phyloP scores from a whole-genome alignment of 2,329 filamentous ascomycete species.

The Cryphonectria naterciae region DNA sequence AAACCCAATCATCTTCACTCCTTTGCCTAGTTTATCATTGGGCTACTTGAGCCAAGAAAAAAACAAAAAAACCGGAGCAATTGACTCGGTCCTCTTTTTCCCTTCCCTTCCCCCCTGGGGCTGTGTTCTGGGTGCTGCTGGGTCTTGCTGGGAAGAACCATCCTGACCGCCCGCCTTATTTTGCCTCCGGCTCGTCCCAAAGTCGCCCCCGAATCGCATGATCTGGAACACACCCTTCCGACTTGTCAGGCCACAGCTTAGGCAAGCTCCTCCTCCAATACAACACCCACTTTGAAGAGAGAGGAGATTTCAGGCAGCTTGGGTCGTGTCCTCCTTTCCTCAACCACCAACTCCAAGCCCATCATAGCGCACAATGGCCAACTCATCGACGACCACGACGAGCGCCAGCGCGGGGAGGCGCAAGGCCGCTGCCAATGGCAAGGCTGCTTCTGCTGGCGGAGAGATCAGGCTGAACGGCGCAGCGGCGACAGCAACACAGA shows the following conservation, averaged over 20 bases:
- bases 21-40: neutral
- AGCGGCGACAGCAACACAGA: conserved; percentile 38
- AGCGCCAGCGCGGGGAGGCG: conserved; percentile 34
- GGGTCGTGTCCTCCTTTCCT: neutral
- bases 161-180: conserved; percentile 18
- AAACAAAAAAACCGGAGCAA: neutral
- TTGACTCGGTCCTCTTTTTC: conserved; percentile 5
- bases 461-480: conserved; percentile 24
- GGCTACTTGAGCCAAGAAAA: neutral
- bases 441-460: conserved; percentile 14
- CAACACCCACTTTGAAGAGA: neutral
- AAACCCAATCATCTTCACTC: neutral
- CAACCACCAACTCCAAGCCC: conserved; percentile 3
- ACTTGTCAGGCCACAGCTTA: conserved; percentile 25
- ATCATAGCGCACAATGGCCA: conserved; percentile 34
- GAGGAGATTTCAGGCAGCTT: neutral
- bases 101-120: neutral
- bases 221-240: conserved; percentile 25
- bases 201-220: conserved; percentile 27
- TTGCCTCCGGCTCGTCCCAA: conserved; percentile 23
- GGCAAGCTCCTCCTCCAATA: neutral
- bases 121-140: neutral
- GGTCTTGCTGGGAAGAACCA: conserved; percentile 11
- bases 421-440: conserved; percentile 32
- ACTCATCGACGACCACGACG: conserved; percentile 34